Evolutionary conservation across 805 yeast genomes (phyloP), one percentile per base, ranked within the genome.

Genomic region (Schizosaccharomyces lindneri): DNA sequence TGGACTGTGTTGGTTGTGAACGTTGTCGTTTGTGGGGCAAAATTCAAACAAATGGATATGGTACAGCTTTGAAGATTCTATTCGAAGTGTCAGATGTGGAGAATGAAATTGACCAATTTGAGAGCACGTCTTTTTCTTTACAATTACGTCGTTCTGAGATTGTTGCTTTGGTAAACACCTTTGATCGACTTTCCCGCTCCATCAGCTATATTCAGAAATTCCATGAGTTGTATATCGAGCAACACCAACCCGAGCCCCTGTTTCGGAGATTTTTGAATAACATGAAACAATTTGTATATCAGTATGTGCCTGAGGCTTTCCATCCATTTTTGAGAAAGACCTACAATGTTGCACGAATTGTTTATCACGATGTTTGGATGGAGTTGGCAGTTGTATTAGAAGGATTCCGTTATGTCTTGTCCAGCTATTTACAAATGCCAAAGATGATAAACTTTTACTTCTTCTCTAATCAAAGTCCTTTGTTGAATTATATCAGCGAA

Each of bases 1-100:
- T 93, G 97, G 96, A 90, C 71, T 93, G 99, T 74, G 97, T 93
- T 51, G 97, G 95, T 48, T 93, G 99, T 75, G 98, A 93, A 70
- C 78, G 97, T 69, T 93, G 99, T 72, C 80, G 97, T 68, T 76
- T 93, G 72, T 93, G 99, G 99, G 98, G 98, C 7, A 93, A 93
- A 72, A 80, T 93, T 41, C 98, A 93, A 74, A 87, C 95, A 1
- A 87, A 93, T 17, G 99, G 99, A 27, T 93, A 93, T 71, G 99
- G 97, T 21, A 93, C 99, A 7, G 95, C 96, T 1, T 78, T 93
- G 68, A 93, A 93, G 71, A 79, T 90, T 29, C 74, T 93, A 63
- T 87, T 93, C 70, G 97, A 90, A 70, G 72, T 39, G 19, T 17
- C 43, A 4, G 46, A 57, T 29, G 27, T 46, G 27, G 43, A 57